phyloP scores from a whole-genome alignment of 2,329 filamentous ascomycete species.

The Pseudomassariella vexata region DNA sequence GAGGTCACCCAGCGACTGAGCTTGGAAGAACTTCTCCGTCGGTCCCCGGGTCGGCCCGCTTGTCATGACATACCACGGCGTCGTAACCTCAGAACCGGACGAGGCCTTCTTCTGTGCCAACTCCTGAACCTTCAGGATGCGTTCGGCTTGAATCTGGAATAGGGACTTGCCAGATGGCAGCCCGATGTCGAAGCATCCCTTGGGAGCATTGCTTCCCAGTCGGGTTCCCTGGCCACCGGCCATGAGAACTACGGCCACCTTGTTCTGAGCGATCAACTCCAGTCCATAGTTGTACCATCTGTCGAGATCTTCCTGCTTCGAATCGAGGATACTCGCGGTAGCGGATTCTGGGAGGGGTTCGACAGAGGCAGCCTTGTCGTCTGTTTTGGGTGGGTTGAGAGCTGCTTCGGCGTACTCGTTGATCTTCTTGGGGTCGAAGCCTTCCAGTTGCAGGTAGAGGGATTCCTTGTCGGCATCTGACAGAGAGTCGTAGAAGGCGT shows the following conservation, averaged over 20 bases:
- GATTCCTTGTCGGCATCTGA: slow-evolving; percentile 64
- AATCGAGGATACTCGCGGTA: slow-evolving; percentile 88
- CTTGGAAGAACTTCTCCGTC: slow-evolving; percentile 82
- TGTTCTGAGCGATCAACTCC: slow-evolving; percentile 71
- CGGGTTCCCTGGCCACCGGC: slow-evolving; percentile 95
- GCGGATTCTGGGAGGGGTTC: slow-evolving; percentile 85
- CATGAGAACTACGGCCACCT: slow-evolving; percentile 87
- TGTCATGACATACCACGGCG: slow-evolving; percentile 99
- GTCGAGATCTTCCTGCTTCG: slow-evolving; percentile 68
- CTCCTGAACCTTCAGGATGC: slow-evolving; percentile 79
- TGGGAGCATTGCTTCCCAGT: slow-evolving; percentile 88
- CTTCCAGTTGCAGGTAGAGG: slow-evolving; percentile 75
- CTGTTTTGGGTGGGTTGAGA: slow-evolving; percentile 67
- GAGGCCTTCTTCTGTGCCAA: slow-evolving; percentile 68
- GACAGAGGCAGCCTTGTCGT: slow-evolving; percentile 39
- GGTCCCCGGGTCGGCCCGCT: slow-evolving; percentile 87
- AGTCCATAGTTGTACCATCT: slow-evolving; percentile 81
- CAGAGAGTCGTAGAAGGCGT: slow-evolving; percentile 82
- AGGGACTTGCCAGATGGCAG: slow-evolving; percentile 89
- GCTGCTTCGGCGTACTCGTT: slow-evolving; percentile 80
- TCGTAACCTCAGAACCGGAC: slow-evolving; percentile 50
- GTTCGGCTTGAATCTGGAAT: slow-evolving; percentile 96
- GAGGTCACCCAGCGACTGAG: slow-evolving; percentile 19
- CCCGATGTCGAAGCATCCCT: slow-evolving; percentile 96
- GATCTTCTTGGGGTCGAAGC: slow-evolving; percentile 80